These are phyloP conservation scores for Marasmius sp. DNA, from an alignment of 1,284 basidiomycete genomes.

Conservation along the genomic window DNA sequence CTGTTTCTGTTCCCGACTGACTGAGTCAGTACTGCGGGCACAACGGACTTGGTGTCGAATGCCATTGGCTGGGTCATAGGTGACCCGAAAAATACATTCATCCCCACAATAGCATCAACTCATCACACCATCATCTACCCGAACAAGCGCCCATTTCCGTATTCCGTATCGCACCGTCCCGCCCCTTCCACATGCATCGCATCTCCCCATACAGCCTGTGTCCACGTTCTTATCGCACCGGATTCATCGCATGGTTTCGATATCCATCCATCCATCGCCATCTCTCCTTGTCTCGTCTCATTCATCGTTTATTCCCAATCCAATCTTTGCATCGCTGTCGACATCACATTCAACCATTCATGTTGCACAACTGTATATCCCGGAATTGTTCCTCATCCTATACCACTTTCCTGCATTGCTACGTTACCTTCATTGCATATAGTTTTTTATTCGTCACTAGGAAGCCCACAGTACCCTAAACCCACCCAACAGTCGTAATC, in stretches of 20 bases:
- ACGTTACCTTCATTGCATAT: background rate
- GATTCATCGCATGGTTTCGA: background rate
- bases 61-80: background rate
- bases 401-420: background rate
- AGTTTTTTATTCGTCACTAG: background rate
- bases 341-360: background rate
- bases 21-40: background rate
- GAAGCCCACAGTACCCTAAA: background rate
- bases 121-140: background rate
- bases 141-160: background rate
- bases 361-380: background rate
- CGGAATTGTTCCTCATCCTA: background rate
- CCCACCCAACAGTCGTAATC: background rate
- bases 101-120: background rate
- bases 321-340: background rate
- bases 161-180: background rate
- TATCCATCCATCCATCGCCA: background rate
- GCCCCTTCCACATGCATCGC: background rate
- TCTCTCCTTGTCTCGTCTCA: background rate
- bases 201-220: background rate
- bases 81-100: background rate
- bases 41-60: background rate
- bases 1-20: conserved; percentile 14
- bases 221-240: background rate
- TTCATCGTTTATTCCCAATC: too few species aligned